phyloP scores from a whole-genome alignment of 768 basidiomycete species.

The Leccinum ochraceum region DNA sequence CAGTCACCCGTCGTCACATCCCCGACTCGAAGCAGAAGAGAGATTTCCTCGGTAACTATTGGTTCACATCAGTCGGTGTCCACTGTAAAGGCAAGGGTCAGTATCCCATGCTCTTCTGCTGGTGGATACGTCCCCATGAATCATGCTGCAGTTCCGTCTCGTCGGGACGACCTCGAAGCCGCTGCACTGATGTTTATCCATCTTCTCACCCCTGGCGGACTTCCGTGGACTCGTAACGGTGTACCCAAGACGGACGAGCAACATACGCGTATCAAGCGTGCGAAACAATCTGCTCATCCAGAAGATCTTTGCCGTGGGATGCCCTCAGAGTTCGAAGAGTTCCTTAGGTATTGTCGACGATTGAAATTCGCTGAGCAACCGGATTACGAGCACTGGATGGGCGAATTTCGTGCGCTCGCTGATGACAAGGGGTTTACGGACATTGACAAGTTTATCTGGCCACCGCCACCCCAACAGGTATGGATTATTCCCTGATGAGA shows the following conservation, averaged over 20 bases:
- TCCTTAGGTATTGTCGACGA: constrained; percentile 68
- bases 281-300: constrained; percentile 59
- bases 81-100: constrained; percentile 76
- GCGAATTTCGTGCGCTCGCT: constrained; percentile 66
- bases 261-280: constrained; percentile 63
- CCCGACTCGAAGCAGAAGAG: constrained; percentile 65
- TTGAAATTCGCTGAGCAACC: constrained; percentile 69
- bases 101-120: constrained; percentile 18
- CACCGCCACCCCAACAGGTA: constrained; percentile 50
- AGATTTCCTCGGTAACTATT: constrained; percentile 83
- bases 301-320: constrained; percentile 70
- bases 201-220: constrained; percentile 71
- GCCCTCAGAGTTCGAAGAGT: constrained; percentile 74
- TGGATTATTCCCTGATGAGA: neutral
- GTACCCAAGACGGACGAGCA: constrained; percentile 68
- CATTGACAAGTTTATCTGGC: constrained; percentile 71
- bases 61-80: constrained; percentile 78
- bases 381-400: constrained; percentile 65
- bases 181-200: constrained; percentile 79
- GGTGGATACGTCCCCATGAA: constrained; percentile 24
- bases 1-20: constrained; percentile 64
- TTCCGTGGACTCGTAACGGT: constrained; percentile 80
- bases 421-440: constrained; percentile 56
- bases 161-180: constrained; percentile 79
- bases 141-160: constrained; percentile 60